These are phyloP conservation scores for Coniella vitis DNA, from an alignment of 2,329 filamentous ascomycete species.

Conservation along the genomic window DNA sequence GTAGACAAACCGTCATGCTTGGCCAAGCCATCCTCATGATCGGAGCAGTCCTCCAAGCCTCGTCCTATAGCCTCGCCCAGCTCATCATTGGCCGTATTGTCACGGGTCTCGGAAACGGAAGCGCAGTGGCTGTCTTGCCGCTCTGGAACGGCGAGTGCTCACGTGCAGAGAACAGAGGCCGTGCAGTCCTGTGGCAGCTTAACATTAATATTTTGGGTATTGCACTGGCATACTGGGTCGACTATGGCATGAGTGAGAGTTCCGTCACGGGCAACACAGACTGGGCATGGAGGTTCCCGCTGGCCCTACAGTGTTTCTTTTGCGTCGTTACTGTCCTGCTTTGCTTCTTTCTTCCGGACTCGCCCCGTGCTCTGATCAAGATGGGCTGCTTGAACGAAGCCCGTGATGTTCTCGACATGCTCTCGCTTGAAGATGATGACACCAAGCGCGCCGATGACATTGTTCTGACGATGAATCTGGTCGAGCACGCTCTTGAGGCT, in stretches of 20 bases:
- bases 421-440: conserved; percentile 16
- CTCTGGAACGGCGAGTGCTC: conserved; percentile 5
- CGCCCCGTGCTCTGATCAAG: conserved; percentile 39
- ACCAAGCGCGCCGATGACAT: not conserved
- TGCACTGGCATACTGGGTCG: conserved; percentile 54
- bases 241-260: conserved; percentile 49
- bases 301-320: conserved; percentile 54
- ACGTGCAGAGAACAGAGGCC: not conserved
- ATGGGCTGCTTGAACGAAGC: conserved; percentile 38
- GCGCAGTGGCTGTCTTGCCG: conserved; percentile 1
- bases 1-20: conserved; percentile 1
- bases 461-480: conserved; percentile 22
- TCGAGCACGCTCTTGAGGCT: not conserved
- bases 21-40: conserved; percentile 1
- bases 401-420: conserved; percentile 33
- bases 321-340: conserved; percentile 46
- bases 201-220: conserved; percentile 32
- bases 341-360: conserved; percentile 46
- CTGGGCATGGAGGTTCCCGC: conserved; percentile 51
- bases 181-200: conserved; percentile 6
- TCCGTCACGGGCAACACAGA: conserved; percentile 31
- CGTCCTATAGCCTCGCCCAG: not conserved
- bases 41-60: conserved; percentile 1
- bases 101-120: not conserved
- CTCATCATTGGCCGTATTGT: conserved; percentile 4